phyloP scores from a whole-genome alignment of 768 basidiomycete species.

The Melanogaster broomeanus region DNA sequence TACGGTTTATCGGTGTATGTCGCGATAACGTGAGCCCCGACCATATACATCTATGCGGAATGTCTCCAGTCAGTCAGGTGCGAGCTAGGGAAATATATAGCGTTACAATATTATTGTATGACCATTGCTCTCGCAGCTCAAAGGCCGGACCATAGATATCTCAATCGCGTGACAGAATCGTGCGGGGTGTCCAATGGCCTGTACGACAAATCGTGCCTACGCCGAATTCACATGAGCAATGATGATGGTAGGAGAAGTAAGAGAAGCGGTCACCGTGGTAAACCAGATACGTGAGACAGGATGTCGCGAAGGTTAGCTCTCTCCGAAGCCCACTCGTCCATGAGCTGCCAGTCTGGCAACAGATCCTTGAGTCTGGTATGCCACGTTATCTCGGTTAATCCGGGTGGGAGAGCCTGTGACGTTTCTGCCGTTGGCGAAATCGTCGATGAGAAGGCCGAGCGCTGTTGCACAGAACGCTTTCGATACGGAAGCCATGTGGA shows the following conservation, averaged over 20 bases:
- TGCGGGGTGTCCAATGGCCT: too few relatives aligned
- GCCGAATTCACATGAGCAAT: background rate
- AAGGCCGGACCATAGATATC: slow-evolving; percentile 31
- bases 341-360: slow-evolving; percentile 43
- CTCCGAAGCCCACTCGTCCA: slow-evolving; percentile 41
- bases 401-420: slow-evolving; percentile 34
- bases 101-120: slow-evolving; percentile 41
- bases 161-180: slow-evolving; percentile 25
- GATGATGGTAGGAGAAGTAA: background rate
- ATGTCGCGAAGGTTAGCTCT: slow-evolving; percentile 39
- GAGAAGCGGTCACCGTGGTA: slow-evolving; percentile 30
- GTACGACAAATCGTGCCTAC: slow-evolving; percentile 38
- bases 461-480: slow-evolving; percentile 42
- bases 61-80: background rate
- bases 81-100: background rate
- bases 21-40: slow-evolving; percentile 38
- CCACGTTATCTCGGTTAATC: slow-evolving; percentile 35
- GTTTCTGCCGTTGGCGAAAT: slow-evolving; percentile 38
- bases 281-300: slow-evolving; percentile 42
- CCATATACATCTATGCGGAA: slow-evolving; percentile 40
- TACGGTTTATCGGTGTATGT: slow-evolving; percentile 36
- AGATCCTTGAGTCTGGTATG: slow-evolving; percentile 37
- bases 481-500: slow-evolving; percentile 38
- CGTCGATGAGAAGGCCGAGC: slow-evolving; percentile 44
- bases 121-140: slow-evolving; percentile 39